Evolutionary conservation across 108 stramenopile species (phyloP), one percentile per base, ranked within the genome.

Genomic region (Licmophora abbreviata): DNA sequence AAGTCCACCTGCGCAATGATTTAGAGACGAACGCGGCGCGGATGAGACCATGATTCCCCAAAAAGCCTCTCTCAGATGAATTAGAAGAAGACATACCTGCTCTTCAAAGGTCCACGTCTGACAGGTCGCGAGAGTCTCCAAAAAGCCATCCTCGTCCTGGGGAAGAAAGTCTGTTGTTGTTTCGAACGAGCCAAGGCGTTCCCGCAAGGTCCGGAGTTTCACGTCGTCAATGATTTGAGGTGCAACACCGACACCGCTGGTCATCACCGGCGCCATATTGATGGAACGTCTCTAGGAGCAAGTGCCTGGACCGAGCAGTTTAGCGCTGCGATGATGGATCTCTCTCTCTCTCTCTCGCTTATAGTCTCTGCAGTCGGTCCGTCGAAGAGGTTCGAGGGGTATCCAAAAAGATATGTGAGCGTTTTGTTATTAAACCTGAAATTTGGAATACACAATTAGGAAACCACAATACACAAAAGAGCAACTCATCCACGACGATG

Each of bases 181-280:
- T 26, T 60, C 44, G 43, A 78, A 48, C 8, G 27, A 44, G n/a
- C 67, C 56, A 49, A 87, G 51, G 1, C 53, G 33, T 10, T 61
- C 42, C 25, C 68, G 32, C 12, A 87, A 53, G 17, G 58, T 40
- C 23, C 52, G 29, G 5, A 87, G 64, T 37, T 68, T 48, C 27
- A 59, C 64, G 56, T 82, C 79, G 37, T 82, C 81, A 51, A 87
- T 76, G 35, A 64, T 78, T 40, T 87, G 85, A 8, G 76, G 65
- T 46, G 75, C 56, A 8, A 83, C 57, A 35, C 85, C 81, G 0
- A 66, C 44, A 15, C 69, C 50, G 25, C 71, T 57, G 22, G 71
- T 38, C 8, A 63, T 61, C 18, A 87, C 68, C 34, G 85, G 81
- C 21, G 81, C 85, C 85, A 87, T 87, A n/a, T n/a, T n/a, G n/a